Percentiles rank a stretch among this genome's conserved stretches.
Evolutionary conservation across 805 yeast species (phyloP).

Genomic region (Sungouiozyma intestinalis): DNA sequence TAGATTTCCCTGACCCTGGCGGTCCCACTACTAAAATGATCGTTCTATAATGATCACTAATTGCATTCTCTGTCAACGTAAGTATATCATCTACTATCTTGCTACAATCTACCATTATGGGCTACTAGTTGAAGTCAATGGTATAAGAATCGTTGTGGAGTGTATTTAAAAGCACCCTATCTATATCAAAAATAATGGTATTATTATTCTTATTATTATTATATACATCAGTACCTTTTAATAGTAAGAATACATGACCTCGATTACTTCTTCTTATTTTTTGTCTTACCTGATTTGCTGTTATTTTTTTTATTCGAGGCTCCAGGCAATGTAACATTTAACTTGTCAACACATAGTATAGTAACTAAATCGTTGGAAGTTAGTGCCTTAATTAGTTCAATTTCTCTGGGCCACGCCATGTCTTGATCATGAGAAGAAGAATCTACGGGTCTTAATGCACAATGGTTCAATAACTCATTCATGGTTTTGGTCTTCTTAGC

Average conservation of each 20-base stretch:
- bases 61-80: conserved; percentile 15
- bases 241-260: background rate
- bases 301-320: conserved; percentile 16
- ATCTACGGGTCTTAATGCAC: conserved; percentile 42
- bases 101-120: conserved; percentile 20
- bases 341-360: conserved; percentile 57
- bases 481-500: conserved; percentile 84
- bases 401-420: conserved; percentile 62
- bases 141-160: too few species aligned
- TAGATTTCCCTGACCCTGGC: conserved; percentile 83
- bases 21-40: conserved; percentile 58
- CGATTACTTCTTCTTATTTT: conserved; percentile 1
- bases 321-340: conserved; percentile 54
- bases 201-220: too few species aligned
- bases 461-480: conserved; percentile 52
- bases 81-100: conserved; percentile 27
- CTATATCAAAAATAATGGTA: background rate
- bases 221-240: too few species aligned
- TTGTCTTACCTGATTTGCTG: conserved; percentile 1
- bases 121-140: too few species aligned
- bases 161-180: too few species aligned
- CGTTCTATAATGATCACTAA: conserved; percentile 33
- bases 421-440: conserved; percentile 35
- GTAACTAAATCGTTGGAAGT: conserved; percentile 61
- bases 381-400: conserved; percentile 42